Base-by-base conservation (phyloP, 2,329 filamentous ascomycete genomes). In the Colletotrichum eremochloae region DNA sequence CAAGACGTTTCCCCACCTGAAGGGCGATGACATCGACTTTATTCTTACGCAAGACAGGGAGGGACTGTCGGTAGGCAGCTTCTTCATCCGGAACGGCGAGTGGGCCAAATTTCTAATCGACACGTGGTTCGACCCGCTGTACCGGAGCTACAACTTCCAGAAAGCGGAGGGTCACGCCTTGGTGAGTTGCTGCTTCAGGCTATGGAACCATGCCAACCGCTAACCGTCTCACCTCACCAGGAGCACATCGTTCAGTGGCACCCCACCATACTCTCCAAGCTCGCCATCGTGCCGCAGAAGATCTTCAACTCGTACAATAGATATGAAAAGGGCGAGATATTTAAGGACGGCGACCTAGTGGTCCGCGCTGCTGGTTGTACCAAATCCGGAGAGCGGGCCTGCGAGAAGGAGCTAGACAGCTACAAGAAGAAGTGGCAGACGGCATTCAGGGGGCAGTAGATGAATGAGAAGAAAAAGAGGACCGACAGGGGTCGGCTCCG, bases 191-290 rank as follows among this genome's bases (percentile, higher is more conserved):
- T 52, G 52, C 36, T 36, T n/a, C 36, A 24, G 42, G 40, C 63
- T 40, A 38, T 52, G 38, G 29, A 52, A 7, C 12, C 8, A 40
- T 38, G 20, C 44, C 40, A 40, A 48, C 11, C 44, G n/a, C 63
- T 67, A 14, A 72, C 44, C 33, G 20, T 31, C 14, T 60, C 53
- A 42, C 15, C 14, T 60, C 53, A 42, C 15, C 74, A 95, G 93
- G 93, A 96, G 82, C 94, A 96, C 79, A 93, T 96, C 76, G 90
- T 94, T 44, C 96, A 97, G 86, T 99, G 96, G 97, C 96, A 99
- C 80, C 95, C 96, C 38, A 99, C 96, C 0, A 92, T 99, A 56
- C 89, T 99, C 14, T 94, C 96, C 48, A 96, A 95, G 79, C 85
- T 98, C 74, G 95, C 93, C 1, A 86, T 99, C 31, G 87, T 99